A percentile compares a stretch with the other conserved stretches of the same genome.
Conservation (phyloP, 345 rosid genomes). For the Gossypium thurberi region DNA sequence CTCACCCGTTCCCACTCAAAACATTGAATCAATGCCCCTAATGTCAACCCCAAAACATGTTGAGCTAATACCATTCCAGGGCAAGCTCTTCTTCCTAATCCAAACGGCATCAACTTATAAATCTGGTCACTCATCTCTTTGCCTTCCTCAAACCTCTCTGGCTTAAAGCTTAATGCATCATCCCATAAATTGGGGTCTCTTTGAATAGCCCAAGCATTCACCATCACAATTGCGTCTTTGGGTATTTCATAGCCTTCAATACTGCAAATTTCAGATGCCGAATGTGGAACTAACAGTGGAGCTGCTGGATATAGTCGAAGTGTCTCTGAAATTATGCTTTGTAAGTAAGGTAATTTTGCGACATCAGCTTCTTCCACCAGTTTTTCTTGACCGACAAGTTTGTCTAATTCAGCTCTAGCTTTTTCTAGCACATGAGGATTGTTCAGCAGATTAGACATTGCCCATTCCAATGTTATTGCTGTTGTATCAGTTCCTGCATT, state of each 20-base stretch:
- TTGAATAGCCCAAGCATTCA: slow-evolving; percentile 43
- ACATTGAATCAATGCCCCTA: slow-evolving; percentile 42
- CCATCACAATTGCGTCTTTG: slow-evolving; percentile 27
- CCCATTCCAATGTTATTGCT: slow-evolving; percentile 53
- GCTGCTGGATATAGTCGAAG: slow-evolving; percentile 33
- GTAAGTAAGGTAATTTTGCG: slow-evolving; percentile 24
- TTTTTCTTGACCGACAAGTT: slow-evolving; percentile 3
- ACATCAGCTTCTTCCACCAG: slow-evolving; percentile 27
- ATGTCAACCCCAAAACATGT: slow-evolving; percentile 18
- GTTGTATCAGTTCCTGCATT: slow-evolving; percentile 46
- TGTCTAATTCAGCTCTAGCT: slow-evolving; percentile 18
- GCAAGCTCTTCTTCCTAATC: slow-evolving; percentile 43
- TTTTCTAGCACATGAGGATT: slow-evolving; percentile 23
- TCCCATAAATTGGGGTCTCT: slow-evolving; percentile 37
- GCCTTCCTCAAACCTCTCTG: slow-evolving; percentile 33
- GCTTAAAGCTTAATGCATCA: slow-evolving; percentile 33
- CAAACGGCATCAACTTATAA: slow-evolving; percentile 33
- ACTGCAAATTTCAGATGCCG: slow-evolving; percentile 34
- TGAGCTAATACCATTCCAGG: slow-evolving; percentile 36
- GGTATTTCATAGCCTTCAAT: slow-evolving; percentile 35
- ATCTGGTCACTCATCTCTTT: slow-evolving; percentile 8
- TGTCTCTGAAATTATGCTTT: slow-evolving; percentile 33
- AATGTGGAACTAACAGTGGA: slow-evolving; percentile 40
- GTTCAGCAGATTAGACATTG: slow-evolving; percentile 40
- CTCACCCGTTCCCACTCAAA: slow-evolving; percentile 39